These are phyloP conservation scores for Penicillium parvum DNA, from an alignment of 495 filamentous ascomycete species.

Conservation along the genomic window DNA sequence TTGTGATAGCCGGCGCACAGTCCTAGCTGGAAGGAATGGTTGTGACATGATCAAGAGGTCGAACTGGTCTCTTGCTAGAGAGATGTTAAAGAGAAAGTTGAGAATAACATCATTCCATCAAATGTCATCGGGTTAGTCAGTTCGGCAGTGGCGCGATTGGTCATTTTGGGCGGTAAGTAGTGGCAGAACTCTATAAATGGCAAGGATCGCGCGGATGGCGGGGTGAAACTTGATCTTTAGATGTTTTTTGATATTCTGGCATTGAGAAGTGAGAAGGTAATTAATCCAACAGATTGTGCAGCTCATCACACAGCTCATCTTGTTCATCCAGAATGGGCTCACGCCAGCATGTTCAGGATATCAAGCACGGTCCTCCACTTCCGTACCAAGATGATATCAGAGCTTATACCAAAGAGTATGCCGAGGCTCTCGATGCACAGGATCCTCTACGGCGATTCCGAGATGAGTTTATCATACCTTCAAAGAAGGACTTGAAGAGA, in stretches of 20 bases:
- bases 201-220: conserved; percentile 9
- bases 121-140: conserved; percentile 30
- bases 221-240: conserved; percentile 7
- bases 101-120: conserved; percentile 19
- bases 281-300: too few relatives aligned
- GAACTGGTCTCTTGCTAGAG: not conserved
- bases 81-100: conserved; percentile 6
- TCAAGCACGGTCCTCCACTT: conserved; percentile 30
- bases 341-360: conserved; percentile 26
- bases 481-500: conserved; percentile 69
- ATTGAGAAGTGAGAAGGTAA: too few relatives aligned
- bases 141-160: conserved; percentile 33
- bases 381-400: conserved; percentile 38
- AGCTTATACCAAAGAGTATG: conserved; percentile 49
- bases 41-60: conserved; percentile 24
- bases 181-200: conserved; percentile 29
- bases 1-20: conserved; percentile 22
- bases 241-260: not conserved
- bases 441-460: conserved; percentile 67
- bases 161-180: conserved; percentile 14
- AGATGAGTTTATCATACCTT: conserved; percentile 79
- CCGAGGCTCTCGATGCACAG: conserved; percentile 59
- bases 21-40: conserved; percentile 20
- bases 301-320: too few relatives aligned
- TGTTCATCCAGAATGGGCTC: conserved; percentile 21